Base-by-base conservation (phyloP, 305 asterid species). In the Fraxinus greggii region DNA sequence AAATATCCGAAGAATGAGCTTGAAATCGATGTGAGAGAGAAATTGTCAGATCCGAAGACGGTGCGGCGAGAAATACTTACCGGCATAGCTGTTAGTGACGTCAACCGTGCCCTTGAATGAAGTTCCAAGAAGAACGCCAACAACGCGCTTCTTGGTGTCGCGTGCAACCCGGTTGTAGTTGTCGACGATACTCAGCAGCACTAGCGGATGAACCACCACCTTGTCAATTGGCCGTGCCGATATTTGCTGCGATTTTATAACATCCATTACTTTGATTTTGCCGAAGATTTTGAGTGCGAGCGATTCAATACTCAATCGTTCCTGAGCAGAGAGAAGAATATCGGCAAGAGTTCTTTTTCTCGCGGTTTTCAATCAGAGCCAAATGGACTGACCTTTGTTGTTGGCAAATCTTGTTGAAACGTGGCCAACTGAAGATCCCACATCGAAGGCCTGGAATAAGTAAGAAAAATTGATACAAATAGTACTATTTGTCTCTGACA, bases 201-300 rank as follows among this genome's bases (percentile, higher is more conserved):
- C 98, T 42, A 95, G 90, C n/a, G 97, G 98, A 73, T 95, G 98
- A 24, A 95, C 98, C 31, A 95, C 92, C 33, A 93, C 98, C 85
- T 92, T 93, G 89, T 93, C 97, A 84, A 95, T 91, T 80, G 93
- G 85, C 90, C 90, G 86, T 3, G 94, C 78, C 15, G 92, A 87
- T 83, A 95, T 84, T 86, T 95, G 98, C 93, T 92, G 98, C 70
- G 93, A 89, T 80, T 95, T 95, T 32, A 95, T 90, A 77, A 95
- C 98, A 83, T 95, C 98, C 98, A 95, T 95, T 80, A 17, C n/a
- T 45, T 21, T 28, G 79, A 79, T 23, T 9, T 45, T 17, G 4
- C 19, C 7, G 32, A 74, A 61, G 74, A 73, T 32, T 78, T 73
- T 48, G 59, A 13, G 59, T 73, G 56, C 28, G 26, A 61, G 38